Evolutionary conservation across 1,284 basidiomycete species (phyloP).

Genomic region (Paramarasmius palmivorus): DNA sequence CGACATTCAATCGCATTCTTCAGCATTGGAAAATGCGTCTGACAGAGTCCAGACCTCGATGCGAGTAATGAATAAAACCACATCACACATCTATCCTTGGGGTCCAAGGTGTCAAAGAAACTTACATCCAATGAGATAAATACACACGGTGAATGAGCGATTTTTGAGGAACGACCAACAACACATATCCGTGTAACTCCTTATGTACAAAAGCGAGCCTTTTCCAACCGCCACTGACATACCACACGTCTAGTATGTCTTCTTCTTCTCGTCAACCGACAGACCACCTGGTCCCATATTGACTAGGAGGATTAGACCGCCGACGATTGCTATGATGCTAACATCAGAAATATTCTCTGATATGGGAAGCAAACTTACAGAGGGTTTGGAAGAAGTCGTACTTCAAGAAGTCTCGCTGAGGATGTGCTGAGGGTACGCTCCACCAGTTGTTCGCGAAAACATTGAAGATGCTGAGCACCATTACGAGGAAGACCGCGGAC

Average conservation of each 20-base stretch:
- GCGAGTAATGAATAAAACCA: neutral
- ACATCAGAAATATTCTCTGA: constrained; percentile 11
- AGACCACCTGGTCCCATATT: constrained; percentile 98
- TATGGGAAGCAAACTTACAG: constrained; percentile 51
- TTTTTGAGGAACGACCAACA: neutral
- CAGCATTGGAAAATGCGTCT: too few relatives aligned
- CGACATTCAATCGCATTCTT: too few relatives aligned
- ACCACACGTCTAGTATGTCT: constrained; percentile 60
- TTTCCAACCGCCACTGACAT: neutral
- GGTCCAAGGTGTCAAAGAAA: neutral
- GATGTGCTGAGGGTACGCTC: constrained; percentile 91
- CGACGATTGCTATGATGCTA: constrained; percentile 81
- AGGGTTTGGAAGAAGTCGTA: constrained; percentile 95
- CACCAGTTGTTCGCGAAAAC: constrained; percentile 99
- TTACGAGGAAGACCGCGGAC: constrained; percentile 96
- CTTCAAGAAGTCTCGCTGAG: constrained; percentile 97
- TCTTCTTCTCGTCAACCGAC: constrained; percentile 99
- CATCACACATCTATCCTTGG: neutral
- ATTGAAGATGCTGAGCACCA: constrained; percentile 93
- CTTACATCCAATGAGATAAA: too few relatives aligned
- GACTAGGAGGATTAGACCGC: constrained; percentile 94
- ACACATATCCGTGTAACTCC: neutral
- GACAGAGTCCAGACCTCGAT: neutral
- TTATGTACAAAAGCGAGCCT: neutral
- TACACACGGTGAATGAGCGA: too few relatives aligned